Percentiles rank a stretch among this genome's conserved stretches.
phyloP scores from a whole-genome alignment of 2,329 filamentous ascomycete genomes.

The Aspergillus tanneri region DNA sequence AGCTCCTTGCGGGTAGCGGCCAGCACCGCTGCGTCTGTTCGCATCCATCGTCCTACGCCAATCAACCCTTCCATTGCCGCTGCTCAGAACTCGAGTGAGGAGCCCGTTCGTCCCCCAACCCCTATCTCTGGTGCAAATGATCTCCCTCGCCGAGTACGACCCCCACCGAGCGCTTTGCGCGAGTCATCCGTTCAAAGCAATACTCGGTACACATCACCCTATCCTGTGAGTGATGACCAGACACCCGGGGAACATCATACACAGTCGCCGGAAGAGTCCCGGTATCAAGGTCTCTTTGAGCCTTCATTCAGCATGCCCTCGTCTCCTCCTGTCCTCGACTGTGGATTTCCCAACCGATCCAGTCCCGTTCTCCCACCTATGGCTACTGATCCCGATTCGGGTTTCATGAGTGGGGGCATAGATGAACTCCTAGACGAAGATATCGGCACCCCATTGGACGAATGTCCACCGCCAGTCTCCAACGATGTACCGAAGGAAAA shows the following conservation, averaged over 20 bases:
- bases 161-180: slow-evolving; percentile 56
- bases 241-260: slow-evolving; percentile 46
- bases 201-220: slow-evolving; percentile 43
- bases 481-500: slow-evolving; percentile 22
- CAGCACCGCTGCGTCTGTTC: slow-evolving; percentile 83
- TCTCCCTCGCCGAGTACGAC: slow-evolving; percentile 32
- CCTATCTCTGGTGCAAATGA: slow-evolving; percentile 40
- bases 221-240: slow-evolving; percentile 37
- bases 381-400: slow-evolving; percentile 63
- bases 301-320: slow-evolving; percentile 84
- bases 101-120: slow-evolving; percentile 49
- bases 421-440: slow-evolving; percentile 69
- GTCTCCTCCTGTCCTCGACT: slow-evolving; percentile 77
- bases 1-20: slow-evolving; percentile 87
- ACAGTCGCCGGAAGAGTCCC: slow-evolving; percentile 51
- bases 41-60: slow-evolving; percentile 73
- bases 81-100: slow-evolving; percentile 38
- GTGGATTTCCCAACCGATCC: slow-evolving; percentile 65
- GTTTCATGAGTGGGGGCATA: slow-evolving; percentile 78
- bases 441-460: slow-evolving; percentile 29
- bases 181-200: slow-evolving; percentile 58
- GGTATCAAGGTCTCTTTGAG: slow-evolving; percentile 53
- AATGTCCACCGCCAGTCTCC: slow-evolving; percentile 19
- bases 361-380: slow-evolving; percentile 72
- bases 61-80: slow-evolving; percentile 39